These are phyloP conservation scores for Lyophyllum shimeji DNA, from an alignment of 768 basidiomycete species.

Conservation along the genomic window DNA sequence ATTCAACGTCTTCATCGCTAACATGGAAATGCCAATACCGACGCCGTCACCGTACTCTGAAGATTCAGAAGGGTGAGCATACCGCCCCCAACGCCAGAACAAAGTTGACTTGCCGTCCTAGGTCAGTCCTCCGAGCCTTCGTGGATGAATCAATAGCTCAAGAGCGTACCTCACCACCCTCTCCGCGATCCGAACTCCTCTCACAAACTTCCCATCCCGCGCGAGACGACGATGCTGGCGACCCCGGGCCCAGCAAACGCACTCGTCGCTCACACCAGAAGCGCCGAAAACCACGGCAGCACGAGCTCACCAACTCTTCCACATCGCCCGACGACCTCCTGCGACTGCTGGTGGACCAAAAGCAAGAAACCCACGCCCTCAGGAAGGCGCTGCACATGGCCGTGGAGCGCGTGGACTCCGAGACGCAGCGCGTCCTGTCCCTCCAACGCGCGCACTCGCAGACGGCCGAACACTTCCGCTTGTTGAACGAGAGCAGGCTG, in stretches of 20 bases:
- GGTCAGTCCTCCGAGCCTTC: conserved; percentile 9
- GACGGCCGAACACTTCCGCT: conserved; percentile 29
- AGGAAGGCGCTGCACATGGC: conserved; percentile 35
- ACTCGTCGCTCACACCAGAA: conserved; percentile 1
- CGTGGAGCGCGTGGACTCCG: conserved; percentile 32
- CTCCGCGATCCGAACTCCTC: background rate
- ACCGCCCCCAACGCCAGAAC: background rate
- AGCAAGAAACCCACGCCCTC: conserved; percentile 33
- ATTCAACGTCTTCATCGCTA: background rate
- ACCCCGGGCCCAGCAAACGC: conserved; percentile 11
- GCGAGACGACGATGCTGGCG: background rate
- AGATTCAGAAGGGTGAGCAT: conserved; percentile 6
- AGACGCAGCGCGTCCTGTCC: conserved; percentile 32
- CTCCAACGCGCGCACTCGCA: conserved; percentile 34
- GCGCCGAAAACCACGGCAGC: conserved; percentile 6
- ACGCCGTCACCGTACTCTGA: conserved; percentile 3
- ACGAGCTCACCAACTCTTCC: conserved; percentile 7
- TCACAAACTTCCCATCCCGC: background rate
- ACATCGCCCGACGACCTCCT: conserved; percentile 27
- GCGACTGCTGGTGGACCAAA: conserved; percentile 30
- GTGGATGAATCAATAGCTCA: conserved; percentile 1
- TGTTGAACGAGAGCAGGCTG: conserved; percentile 35
- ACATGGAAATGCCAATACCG: background rate
- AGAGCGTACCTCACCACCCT: background rate
- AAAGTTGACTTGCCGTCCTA: background rate